Evolutionary conservation across 352 stramenopile species (phyloP).

Genomic region (Phytophthora citricola): DNA sequence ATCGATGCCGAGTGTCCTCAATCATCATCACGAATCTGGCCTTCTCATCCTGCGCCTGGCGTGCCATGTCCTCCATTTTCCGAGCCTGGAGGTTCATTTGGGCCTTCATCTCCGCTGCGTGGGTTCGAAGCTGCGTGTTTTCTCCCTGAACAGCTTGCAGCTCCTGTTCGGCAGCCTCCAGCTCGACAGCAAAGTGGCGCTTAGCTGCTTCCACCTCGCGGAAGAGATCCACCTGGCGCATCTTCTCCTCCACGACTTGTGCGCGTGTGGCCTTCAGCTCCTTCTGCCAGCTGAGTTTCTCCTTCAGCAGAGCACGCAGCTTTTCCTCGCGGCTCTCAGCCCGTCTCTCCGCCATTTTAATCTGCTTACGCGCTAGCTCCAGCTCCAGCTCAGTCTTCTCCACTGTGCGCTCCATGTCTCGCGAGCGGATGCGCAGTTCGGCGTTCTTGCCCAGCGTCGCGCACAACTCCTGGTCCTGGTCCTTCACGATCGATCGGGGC

Average conservation of each 20-base stretch:
- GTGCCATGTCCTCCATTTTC: slow-evolving; percentile 55
- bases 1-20: slow-evolving; percentile 59
- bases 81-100: slow-evolving; percentile 53
- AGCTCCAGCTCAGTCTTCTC: slow-evolving; percentile 56
- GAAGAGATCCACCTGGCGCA: slow-evolving; percentile 72
- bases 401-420: slow-evolving; percentile 55
- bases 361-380: slow-evolving; percentile 62
- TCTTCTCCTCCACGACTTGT: slow-evolving; percentile 76
- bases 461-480: slow-evolving; percentile 62
- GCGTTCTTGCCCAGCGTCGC: slow-evolving; percentile 67
- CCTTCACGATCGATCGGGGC: slow-evolving; percentile 32
- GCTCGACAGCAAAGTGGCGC: slow-evolving; percentile 43
- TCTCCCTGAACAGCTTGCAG: slow-evolving; percentile 46
- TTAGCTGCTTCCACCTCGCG: slow-evolving; percentile 62
- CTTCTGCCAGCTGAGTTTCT: slow-evolving; percentile 77
- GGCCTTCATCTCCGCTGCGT: slow-evolving; percentile 48
- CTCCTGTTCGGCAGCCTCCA: slow-evolving; percentile 45
- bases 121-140: slow-evolving; percentile 48
- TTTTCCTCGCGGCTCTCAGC: slow-evolving; percentile 73
- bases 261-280: slow-evolving; percentile 64
- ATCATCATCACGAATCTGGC: slow-evolving; percentile 59
- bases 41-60: slow-evolving; percentile 64
- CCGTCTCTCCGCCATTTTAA: slow-evolving; percentile 62
- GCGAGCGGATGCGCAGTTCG: slow-evolving; percentile 62
- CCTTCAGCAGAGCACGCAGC: slow-evolving; percentile 60